phyloP scores from a whole-genome alignment of 148 eudicot genomes.

The Rhododendron henanense region DNA sequence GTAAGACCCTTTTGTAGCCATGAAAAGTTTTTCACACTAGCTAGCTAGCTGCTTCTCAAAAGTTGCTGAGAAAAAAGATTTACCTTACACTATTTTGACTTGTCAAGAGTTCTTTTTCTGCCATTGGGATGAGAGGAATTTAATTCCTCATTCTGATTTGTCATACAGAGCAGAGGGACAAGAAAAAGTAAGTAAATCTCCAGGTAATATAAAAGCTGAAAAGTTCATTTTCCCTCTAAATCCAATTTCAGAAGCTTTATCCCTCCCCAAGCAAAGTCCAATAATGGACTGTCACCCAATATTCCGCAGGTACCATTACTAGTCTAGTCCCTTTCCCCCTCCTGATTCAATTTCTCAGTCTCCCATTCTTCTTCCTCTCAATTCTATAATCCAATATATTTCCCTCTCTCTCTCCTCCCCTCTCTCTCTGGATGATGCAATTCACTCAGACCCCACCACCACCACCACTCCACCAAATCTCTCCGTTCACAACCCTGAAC shows the following conservation, averaged over 20 bases:
- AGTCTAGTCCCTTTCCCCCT: slow-evolving; percentile 63
- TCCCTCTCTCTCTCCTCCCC: background rate
- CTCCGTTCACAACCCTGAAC: slow-evolving; percentile 16
- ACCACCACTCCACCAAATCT: slow-evolving; percentile 31
- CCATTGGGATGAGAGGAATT: slow-evolving; percentile 8
- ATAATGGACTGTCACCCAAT: slow-evolving; percentile 40
- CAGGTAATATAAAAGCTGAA: slow-evolving; percentile 33
- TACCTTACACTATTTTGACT: slow-evolving; percentile 22
- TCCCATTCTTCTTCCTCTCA: background rate
- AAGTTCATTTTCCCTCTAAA: slow-evolving; percentile 28
- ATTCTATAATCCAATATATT: no score
- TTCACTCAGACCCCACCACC: slow-evolving; percentile 42
- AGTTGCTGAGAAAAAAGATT: background rate
- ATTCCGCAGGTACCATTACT: slow-evolving; percentile 28
- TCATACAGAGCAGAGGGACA: slow-evolving; percentile 13
- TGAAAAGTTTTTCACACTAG: slow-evolving; percentile 10
- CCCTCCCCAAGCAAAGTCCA: background rate
- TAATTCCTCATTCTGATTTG: slow-evolving; percentile 8
- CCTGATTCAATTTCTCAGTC: slow-evolving; percentile 1
- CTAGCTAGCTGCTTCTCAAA: slow-evolving; percentile 6
- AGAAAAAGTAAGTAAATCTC: slow-evolving; percentile 8
- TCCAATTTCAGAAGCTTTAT: slow-evolving; percentile 22
- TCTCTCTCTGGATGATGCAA: slow-evolving; percentile 51
- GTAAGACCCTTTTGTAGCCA: slow-evolving; percentile 22
- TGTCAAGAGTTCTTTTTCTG: background rate